These are phyloP conservation scores for Dothideomycetes sp. DNA, from an alignment of 2,329 filamentous ascomycete genomes.

Conservation along the genomic window DNA sequence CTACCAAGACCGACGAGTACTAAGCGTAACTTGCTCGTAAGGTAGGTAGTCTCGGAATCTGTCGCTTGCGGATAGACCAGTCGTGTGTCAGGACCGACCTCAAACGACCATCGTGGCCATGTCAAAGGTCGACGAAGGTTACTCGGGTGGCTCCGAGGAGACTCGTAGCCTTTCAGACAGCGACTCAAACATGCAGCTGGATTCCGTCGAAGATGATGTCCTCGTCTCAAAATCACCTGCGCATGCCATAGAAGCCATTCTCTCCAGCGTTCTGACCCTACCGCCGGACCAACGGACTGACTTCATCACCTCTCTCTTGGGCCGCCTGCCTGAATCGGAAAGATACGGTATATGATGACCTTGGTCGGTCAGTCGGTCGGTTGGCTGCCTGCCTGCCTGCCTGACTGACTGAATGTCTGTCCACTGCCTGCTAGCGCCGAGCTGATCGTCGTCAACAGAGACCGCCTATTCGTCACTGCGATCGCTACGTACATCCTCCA, in stretches of 20 bases:
- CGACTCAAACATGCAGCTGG: conserved; percentile 32
- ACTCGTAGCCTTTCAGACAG: conserved; percentile 41
- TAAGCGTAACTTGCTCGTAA: too few species aligned
- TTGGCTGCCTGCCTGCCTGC: too few species aligned
- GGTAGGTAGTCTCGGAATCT: too few species aligned
- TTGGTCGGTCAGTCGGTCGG: too few species aligned
- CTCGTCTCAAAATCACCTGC: conserved; percentile 9
- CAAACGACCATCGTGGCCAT: too few species aligned
- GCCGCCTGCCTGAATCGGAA: conserved; percentile 8
- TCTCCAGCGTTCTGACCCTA: conserved; percentile 10
- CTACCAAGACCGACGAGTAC: too few species aligned
- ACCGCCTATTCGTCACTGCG: conserved; percentile 70
- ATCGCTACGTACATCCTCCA: conserved; percentile 67
- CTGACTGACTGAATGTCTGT: too few species aligned
- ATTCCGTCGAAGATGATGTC: conserved; percentile 22
- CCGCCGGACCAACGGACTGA: conserved; percentile 16
- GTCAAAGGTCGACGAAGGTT: conserved; percentile 64
- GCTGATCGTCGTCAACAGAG: too few species aligned
- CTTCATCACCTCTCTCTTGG: conserved; percentile 11
- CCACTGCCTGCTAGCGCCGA: not conserved
- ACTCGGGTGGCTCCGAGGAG: conserved; percentile 57
- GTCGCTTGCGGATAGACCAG: too few species aligned
- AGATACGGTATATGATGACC: conserved; percentile 14
- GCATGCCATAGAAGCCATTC: conserved; percentile 4
- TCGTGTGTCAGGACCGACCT: too few species aligned